phyloP scores from a whole-genome alignment of 225 moss, liverwort and hornwort species.

The Anthoceros angustus region DNA sequence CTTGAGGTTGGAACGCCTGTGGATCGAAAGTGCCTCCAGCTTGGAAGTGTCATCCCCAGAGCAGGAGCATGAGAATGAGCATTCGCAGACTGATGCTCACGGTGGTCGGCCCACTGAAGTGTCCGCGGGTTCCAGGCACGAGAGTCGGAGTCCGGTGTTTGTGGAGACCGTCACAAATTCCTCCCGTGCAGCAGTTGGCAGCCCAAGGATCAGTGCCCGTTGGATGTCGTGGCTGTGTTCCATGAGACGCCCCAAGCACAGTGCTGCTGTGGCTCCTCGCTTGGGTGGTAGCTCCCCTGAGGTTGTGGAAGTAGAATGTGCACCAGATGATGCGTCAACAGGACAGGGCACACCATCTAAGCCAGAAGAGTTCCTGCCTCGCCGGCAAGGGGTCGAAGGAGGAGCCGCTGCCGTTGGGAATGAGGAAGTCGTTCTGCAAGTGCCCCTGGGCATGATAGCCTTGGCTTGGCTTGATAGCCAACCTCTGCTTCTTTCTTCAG shows the following conservation, averaged over 20 bases:
- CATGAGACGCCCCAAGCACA: neutral
- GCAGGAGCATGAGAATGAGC: neutral
- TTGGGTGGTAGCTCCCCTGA: neutral
- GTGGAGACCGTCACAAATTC: neutral
- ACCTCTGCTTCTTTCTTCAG: neutral
- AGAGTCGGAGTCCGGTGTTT: neutral
- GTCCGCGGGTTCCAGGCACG: neutral
- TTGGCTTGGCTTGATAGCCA: neutral
- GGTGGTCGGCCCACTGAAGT: neutral
- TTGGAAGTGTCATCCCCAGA: neutral
- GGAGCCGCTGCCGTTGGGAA: neutral
- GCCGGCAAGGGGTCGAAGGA: neutral
- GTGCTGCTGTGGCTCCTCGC: neutral
- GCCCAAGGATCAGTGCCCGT: neutral
- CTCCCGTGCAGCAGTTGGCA: too few relatives aligned
- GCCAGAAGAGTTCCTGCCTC: too few relatives aligned
- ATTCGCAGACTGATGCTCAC: too few relatives aligned
- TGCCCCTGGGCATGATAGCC: neutral
- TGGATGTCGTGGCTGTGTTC: slow-evolving; percentile 1
- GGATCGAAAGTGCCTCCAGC: neutral
- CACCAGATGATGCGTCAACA: neutral
- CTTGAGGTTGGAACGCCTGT: neutral
- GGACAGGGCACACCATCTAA: neutral
- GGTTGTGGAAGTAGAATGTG: neutral
- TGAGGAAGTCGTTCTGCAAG: neutral